Evolutionary conservation across 768 basidiomycete genomes (phyloP).

Genomic region (Panaeolus papilionaceus): DNA sequence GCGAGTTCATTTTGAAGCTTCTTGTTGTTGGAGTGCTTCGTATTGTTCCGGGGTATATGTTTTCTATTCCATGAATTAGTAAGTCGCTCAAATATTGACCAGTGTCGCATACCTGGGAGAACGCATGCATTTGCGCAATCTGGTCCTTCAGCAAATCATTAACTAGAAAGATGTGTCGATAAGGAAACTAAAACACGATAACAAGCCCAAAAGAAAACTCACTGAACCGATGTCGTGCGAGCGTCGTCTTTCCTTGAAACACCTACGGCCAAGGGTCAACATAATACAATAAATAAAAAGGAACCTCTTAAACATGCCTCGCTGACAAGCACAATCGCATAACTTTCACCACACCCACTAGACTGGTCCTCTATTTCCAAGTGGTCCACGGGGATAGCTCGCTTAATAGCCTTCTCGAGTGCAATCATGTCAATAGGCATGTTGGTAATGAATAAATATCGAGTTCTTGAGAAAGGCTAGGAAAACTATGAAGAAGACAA

Average conservation of each 20-base stretch:
- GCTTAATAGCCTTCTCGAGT: conserved; percentile 68
- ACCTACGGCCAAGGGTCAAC: conserved; percentile 43
- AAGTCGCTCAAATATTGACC: not conserved
- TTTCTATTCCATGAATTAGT: conserved; percentile 54
- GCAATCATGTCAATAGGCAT: conserved; percentile 68
- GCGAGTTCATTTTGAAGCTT: not conserved
- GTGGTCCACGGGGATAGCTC: conserved; percentile 66
- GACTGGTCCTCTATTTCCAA: conserved; percentile 81
- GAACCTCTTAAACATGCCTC: conserved; percentile 49
- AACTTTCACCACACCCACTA: conserved; percentile 83
- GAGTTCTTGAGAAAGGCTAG: not conserved
- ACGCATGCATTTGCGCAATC: conserved; percentile 85
- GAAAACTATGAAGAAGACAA: not conserved
- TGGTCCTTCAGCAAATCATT: conserved; percentile 77
- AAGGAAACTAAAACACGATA: not conserved
- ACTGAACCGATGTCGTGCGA: conserved; percentile 79
- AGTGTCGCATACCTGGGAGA: conserved; percentile 71
- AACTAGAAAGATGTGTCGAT: conserved; percentile 48
- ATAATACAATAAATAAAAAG: not conserved
- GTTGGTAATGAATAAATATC: conserved; percentile 12
- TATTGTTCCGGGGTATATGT: conserved; percentile 76
- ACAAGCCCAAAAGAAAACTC: conserved; percentile 29
- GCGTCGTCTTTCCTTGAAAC: conserved; percentile 82
- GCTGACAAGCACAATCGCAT: conserved; percentile 77
- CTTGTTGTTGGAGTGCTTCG: conserved; percentile 44